Base-by-base conservation (phyloP, 352 stramenopile genomes). In the Phytophthora megakarya region DNA sequence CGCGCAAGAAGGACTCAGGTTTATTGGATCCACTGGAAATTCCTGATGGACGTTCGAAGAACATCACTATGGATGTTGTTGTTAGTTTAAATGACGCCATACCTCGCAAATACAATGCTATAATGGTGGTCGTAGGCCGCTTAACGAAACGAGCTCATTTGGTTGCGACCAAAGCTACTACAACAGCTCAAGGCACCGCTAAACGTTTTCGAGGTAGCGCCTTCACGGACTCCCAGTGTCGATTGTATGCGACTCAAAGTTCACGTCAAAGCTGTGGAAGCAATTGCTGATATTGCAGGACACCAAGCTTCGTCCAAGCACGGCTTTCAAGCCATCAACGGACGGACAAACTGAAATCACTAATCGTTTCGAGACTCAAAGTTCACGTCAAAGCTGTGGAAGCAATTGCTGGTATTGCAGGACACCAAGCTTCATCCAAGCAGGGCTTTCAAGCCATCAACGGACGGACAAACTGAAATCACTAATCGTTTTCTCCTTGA, bases 211-310 rank as follows among this genome's bases (percentile, higher is more conserved):
- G 42, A 1, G 48, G 56, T 3, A n/a, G 42, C 1, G 50, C 43
- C 55, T 5, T 35, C n/a, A 67, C 13, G 42, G 35, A 1, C 15
- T 67, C 5, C 51, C 51, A 6, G 5, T 28, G 28, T 3, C 38
- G 65, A n/a, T n/a, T n/a, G n/a, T n/a, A n/a, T n/a, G n/a, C n/a
- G 61, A 70, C 39, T n/a, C 7, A 3, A 65, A 54, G 15, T 53
- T 65, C 1, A 60, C 22, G 0, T 64, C 61, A 0, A 44, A 32
- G 12, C 3, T 70, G 0, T 65, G 61, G 61, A 51, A 16, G 0
- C n/a, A 15, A 5, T 26, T 58, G 4, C 26, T 57, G 1, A 15
- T 19, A 11, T 30, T 43, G 2, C 48, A 65, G 13, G 40, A 59
- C 11, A 47, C 46, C 0, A 44, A 59, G 26, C 18, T 65, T 5